Percentiles rank a stretch among this genome's conserved stretches.
phyloP scores from a whole-genome alignment of 441 rosid species.

The Capsella rubella region DNA sequence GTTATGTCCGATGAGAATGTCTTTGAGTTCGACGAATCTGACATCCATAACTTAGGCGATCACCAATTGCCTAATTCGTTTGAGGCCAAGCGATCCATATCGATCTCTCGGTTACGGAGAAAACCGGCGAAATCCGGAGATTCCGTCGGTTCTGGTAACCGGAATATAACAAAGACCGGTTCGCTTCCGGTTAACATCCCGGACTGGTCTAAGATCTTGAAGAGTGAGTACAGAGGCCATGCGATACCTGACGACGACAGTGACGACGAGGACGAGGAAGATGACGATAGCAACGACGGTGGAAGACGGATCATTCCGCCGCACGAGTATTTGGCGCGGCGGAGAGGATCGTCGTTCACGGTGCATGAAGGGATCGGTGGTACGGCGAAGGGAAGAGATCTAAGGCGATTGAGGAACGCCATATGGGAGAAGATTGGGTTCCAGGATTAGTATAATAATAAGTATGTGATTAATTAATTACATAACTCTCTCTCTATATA shows the following conservation, averaged over 20 bases:
- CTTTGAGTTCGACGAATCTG: slow-evolving; percentile 75
- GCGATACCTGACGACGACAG: slow-evolving; percentile 41
- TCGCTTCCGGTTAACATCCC: slow-evolving; percentile 86
- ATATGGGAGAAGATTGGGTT: slow-evolving; percentile 76
- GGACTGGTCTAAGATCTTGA: slow-evolving; percentile 85
- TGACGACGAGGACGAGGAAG: slow-evolving; percentile 40
- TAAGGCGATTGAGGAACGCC: slow-evolving; percentile 62
- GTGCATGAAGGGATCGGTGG: slow-evolving; percentile 66
- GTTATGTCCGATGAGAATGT: slow-evolving; percentile 23
- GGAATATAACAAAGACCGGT: slow-evolving; percentile 32
- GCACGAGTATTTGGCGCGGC: slow-evolving; percentile 63
- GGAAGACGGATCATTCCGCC: slow-evolving; percentile 58
- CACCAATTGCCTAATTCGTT: slow-evolving; percentile 22
- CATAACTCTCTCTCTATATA: slow-evolving; percentile 6
- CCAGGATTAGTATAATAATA: slow-evolving; percentile 55
- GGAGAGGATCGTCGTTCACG: slow-evolving; percentile 68
- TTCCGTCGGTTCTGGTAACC: slow-evolving; percentile 7
- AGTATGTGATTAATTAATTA: background rate
- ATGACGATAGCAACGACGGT: slow-evolving; percentile 39
- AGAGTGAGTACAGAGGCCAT: slow-evolving; percentile 46
- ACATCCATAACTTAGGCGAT: slow-evolving; percentile 50
- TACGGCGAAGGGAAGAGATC: slow-evolving; percentile 70
- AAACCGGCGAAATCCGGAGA: slow-evolving; percentile 46
- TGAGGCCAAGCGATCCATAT: slow-evolving; percentile 45
- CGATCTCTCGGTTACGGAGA: slow-evolving; percentile 50